Percentiles rank a stretch among this genome's conserved stretches.
Evolutionary conservation across 1,284 basidiomycete genomes (phyloP).

Genomic region (Meripilus lineatus): DNA sequence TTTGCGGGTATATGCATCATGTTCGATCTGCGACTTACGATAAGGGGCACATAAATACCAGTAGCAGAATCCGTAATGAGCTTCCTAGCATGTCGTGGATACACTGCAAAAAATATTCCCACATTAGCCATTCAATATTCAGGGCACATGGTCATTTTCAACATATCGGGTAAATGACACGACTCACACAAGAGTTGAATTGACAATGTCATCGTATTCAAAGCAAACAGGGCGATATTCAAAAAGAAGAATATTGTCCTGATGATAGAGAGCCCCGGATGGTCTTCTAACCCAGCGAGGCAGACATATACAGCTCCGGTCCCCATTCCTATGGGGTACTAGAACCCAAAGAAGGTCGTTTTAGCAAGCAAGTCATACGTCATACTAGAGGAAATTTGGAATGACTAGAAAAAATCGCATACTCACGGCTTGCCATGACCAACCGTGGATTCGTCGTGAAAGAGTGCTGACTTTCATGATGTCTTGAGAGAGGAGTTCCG

Average conservation of each 20-base stretch:
- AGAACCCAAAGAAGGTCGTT: background rate
- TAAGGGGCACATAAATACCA: constrained; percentile 41
- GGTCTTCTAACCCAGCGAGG: constrained; percentile 35
- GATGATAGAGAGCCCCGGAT: constrained; percentile 28
- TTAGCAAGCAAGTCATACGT: background rate
- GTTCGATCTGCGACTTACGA: constrained; percentile 24
- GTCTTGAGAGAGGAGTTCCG: too few relatives aligned
- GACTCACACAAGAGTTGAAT: constrained; percentile 37
- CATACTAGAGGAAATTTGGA: background rate
- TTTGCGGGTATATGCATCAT: background rate
- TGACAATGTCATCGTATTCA: constrained; percentile 37
- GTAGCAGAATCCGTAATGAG: constrained; percentile 39
- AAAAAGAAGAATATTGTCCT: constrained; percentile 44
- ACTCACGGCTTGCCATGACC: constrained; percentile 44
- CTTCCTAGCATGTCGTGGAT: constrained; percentile 36
- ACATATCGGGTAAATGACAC: background rate
- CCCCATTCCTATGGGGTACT: constrained; percentile 48
- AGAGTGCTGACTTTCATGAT: constrained; percentile 5
- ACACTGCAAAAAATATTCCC: constrained; percentile 27
- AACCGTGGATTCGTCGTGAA: constrained; percentile 40
- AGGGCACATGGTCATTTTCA: background rate
- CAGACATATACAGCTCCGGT: constrained; percentile 44
- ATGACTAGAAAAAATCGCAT: constrained; percentile 8
- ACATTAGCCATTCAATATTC: background rate
- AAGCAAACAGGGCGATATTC: constrained; percentile 37